Percentiles rank a stretch among this genome's conserved stretches.
Evolutionary conservation across 2,329 filamentous ascomycete species (phyloP).

Genomic region (Nothophaeocryptopus gaeumannii): DNA sequence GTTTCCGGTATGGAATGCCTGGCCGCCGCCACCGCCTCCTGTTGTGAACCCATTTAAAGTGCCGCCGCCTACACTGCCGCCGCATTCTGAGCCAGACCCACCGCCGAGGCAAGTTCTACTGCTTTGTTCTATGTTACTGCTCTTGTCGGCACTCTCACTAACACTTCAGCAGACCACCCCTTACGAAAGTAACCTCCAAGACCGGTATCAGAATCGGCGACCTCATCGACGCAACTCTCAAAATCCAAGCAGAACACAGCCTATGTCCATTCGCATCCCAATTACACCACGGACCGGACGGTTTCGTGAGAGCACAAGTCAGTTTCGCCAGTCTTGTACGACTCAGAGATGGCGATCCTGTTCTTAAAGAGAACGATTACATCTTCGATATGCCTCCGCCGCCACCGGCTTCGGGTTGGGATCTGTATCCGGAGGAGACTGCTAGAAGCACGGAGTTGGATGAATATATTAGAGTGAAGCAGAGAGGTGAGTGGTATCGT

Average conservation of each 20-base stretch:
- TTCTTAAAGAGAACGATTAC: neutral
- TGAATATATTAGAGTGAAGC: neutral
- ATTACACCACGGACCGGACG: neutral
- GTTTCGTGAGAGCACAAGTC: neutral
- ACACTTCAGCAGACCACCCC: neutral
- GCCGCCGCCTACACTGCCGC: neutral
- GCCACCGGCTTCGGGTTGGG: neutral
- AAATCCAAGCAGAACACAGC: neutral
- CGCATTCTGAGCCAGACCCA: neutral
- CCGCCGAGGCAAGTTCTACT: neutral
- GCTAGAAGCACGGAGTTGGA: neutral
- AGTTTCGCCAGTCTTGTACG: neutral
- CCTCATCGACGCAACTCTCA: neutral
- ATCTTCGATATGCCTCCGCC: neutral
- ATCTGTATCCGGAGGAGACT: neutral
- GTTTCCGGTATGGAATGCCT: neutral
- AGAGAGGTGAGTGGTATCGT: neutral
- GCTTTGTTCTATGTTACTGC: too few species aligned
- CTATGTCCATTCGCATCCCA: neutral
- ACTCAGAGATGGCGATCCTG: neutral
- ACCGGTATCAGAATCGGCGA: slow-evolving; percentile 4
- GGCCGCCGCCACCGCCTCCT: neutral
- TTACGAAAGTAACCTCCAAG: neutral
- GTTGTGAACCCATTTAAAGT: neutral
- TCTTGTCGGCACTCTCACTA: neutral